A percentile compares a stretch with the other conserved stretches of the same genome.
Conservation (phyloP, 2,329 filamentous ascomycete genomes). For the Lachnellula occidentalis region DNA sequence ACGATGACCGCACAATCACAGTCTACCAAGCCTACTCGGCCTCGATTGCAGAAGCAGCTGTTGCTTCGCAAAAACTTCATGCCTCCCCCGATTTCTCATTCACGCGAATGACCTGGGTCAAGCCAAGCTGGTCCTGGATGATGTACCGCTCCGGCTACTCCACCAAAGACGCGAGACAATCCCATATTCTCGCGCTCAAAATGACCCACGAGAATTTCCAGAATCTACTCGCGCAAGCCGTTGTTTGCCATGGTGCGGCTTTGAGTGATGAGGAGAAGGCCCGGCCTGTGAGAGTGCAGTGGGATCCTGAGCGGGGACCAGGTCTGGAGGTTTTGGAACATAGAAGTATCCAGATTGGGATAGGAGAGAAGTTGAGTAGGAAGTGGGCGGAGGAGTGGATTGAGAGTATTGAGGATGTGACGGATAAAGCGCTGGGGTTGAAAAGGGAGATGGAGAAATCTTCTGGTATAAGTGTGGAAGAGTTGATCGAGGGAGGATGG, state of each 20-base stretch:
- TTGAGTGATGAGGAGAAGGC: constrained; percentile 18
- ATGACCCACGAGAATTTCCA: constrained; percentile 48
- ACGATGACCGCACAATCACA: constrained; percentile 47
- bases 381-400: constrained; percentile 48
- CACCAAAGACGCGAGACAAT: constrained; percentile 49
- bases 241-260: constrained; percentile 31
- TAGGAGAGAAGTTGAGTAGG: constrained; percentile 41
- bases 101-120: constrained; percentile 61
- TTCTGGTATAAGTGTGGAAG: constrained; percentile 30
- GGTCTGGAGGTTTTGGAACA: constrained; percentile 41
- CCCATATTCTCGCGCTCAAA: constrained; percentile 51
- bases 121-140: constrained; percentile 60
- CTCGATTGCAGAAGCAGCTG: constrained; percentile 47
- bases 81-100: constrained; percentile 48
- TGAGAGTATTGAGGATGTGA: constrained; percentile 41
- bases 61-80: constrained; percentile 45
- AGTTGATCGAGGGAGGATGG: constrained; percentile 34
- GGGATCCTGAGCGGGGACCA: constrained; percentile 55
- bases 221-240: constrained; percentile 36
- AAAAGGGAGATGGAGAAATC: constrained; percentile 37
- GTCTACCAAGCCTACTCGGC: constrained; percentile 57
- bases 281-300: constrained; percentile 49
- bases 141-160: constrained; percentile 56
- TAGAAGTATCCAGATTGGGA: constrained; percentile 57
- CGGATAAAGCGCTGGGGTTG: constrained; percentile 43